These are phyloP conservation scores for Calycina herbarum DNA, from an alignment of 2,329 filamentous ascomycete genomes.

Conservation along the genomic window DNA sequence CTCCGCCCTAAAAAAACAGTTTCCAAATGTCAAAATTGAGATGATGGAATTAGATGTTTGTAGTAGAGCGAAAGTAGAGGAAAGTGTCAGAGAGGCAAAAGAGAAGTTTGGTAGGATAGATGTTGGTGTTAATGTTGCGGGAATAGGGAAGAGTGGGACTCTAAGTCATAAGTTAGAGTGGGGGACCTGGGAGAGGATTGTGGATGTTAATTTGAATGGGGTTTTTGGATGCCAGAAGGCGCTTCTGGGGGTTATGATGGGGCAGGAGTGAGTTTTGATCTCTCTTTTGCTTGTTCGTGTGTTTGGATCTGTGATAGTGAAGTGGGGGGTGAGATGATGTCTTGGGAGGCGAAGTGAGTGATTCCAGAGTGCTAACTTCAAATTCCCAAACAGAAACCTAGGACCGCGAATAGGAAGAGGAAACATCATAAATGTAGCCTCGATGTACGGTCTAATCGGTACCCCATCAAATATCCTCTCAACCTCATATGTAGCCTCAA, in stretches of 20 bases:
- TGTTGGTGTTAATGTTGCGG: slow-evolving; percentile 56
- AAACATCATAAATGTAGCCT: slow-evolving; percentile 55
- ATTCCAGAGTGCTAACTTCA: no score
- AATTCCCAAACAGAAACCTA: slow-evolving; percentile 33
- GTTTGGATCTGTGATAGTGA: not conserved
- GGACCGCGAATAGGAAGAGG: slow-evolving; percentile 46
- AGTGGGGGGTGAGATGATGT: not conserved
- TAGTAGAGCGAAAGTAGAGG: slow-evolving; percentile 44
- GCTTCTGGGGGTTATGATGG: slow-evolving; percentile 51
- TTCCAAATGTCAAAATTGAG: slow-evolving; percentile 44
- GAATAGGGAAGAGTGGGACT: slow-evolving; percentile 45
- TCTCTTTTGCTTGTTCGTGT: not conserved
- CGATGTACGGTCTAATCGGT: slow-evolving; percentile 51
- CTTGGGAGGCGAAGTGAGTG: not conserved
- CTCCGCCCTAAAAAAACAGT: slow-evolving; percentile 39
- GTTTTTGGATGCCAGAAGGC: slow-evolving; percentile 58
- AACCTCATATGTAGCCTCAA: slow-evolving; percentile 51
- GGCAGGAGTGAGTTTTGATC: slow-evolving; percentile 44
- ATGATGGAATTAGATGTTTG: slow-evolving; percentile 48
- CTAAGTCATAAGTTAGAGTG: slow-evolving; percentile 48
- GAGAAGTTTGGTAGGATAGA: slow-evolving; percentile 54
- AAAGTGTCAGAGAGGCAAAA: slow-evolving; percentile 44
- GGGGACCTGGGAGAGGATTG: slow-evolving; percentile 50
- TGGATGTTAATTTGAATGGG: slow-evolving; percentile 55
- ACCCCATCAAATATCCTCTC: slow-evolving; percentile 40